A percentile compares a stretch with the other conserved stretches of the same genome.
Conservation (phyloP, 495 filamentous ascomycete genomes). For the Friedmanniomyces simplex region DNA sequence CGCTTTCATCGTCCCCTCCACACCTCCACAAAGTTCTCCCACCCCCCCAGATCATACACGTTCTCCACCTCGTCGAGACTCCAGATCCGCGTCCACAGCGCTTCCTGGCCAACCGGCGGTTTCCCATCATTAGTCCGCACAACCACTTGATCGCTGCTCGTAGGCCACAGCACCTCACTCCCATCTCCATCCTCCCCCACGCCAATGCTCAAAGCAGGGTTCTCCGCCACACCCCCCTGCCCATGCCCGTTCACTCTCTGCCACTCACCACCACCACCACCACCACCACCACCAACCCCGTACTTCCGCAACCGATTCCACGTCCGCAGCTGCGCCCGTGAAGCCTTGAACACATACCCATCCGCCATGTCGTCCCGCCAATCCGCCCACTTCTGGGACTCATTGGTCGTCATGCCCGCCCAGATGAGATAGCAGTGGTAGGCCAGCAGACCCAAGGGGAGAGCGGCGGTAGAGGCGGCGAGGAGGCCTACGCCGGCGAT, state of each 20-base stretch:
- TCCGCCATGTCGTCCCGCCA: conserved; percentile 77
- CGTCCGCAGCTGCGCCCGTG: not conserved
- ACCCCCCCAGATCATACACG: conserved; percentile 28
- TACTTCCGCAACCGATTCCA: conserved; percentile 9
- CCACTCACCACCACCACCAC: not conserved
- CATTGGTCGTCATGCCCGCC: conserved; percentile 89
- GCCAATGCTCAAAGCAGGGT: conserved; percentile 10
- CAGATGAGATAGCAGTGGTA: conserved; percentile 81
- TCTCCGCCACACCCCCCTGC: conserved; percentile 2
- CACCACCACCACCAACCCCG: no score
- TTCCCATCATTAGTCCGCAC: conserved; percentile 20
- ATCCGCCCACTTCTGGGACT: conserved; percentile 83
- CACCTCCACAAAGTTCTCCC: conserved; percentile 24
- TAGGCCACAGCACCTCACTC: conserved; percentile 17
- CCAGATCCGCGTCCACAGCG: conserved; percentile 22
- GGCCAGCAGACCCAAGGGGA: conserved; percentile 62
- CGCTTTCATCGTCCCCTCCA: conserved; percentile 18
- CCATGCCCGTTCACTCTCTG: not conserved
- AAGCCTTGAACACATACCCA: conserved; percentile 51
- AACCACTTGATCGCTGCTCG: conserved; percentile 21
- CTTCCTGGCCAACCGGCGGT: conserved; percentile 16
- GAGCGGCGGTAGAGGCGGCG: conserved; percentile 61
- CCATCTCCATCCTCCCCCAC: conserved; percentile 9
- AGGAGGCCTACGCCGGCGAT: conserved; percentile 70
- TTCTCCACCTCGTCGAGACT: conserved; percentile 25